A percentile compares a stretch with the other conserved stretches of the same genome.
These are phyloP conservation scores for Cladosporium sphaerospermum DNA, from an alignment of 2,329 filamentous ascomycete genomes.

Conservation along the genomic window DNA sequence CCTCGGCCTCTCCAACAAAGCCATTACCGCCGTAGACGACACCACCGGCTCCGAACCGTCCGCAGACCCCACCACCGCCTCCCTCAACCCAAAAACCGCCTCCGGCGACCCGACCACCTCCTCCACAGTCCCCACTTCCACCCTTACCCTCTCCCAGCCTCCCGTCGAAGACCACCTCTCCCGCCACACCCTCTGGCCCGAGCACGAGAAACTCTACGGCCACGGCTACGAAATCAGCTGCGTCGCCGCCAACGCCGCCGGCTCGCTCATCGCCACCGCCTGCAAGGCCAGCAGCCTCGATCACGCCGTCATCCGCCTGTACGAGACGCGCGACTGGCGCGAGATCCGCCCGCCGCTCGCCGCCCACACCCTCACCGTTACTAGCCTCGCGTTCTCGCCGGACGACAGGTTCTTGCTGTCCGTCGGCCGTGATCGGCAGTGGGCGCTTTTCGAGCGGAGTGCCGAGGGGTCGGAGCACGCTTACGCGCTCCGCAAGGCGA, in stretches of 20 bases:
- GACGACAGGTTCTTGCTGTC: constrained; percentile 74
- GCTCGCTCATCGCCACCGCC: constrained; percentile 74
- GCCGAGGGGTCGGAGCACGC: neutral
- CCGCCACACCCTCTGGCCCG: constrained; percentile 88
- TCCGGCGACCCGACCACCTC: constrained; percentile 40
- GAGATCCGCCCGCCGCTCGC: constrained; percentile 76
- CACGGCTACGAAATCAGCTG: constrained; percentile 96
- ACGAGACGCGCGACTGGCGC: constrained; percentile 80
- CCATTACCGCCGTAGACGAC: constrained; percentile 52
- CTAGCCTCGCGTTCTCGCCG: constrained; percentile 69
- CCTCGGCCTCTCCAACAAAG: constrained; percentile 92
- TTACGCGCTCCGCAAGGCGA: constrained; percentile 57
- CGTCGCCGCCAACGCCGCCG: constrained; percentile 70
- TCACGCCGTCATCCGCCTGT: constrained; percentile 88
- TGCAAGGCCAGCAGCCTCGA: constrained; percentile 89
- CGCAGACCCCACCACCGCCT: constrained; percentile 16
- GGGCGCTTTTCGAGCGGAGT: constrained; percentile 64
- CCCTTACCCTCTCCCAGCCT: constrained; percentile 63
- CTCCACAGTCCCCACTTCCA: constrained; percentile 51
- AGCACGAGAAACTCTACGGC: constrained; percentile 92
- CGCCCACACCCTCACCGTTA: constrained; percentile 83
- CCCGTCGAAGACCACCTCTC: constrained; percentile 86
- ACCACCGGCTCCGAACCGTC: constrained; percentile 19
- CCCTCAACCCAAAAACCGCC: constrained; percentile 73
- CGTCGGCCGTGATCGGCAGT: constrained; percentile 86